Percentiles rank a stretch among this genome's conserved stretches.
phyloP scores from a whole-genome alignment of 2,329 filamentous ascomycete genomes.

The Pseudogymnoascus sp. region DNA sequence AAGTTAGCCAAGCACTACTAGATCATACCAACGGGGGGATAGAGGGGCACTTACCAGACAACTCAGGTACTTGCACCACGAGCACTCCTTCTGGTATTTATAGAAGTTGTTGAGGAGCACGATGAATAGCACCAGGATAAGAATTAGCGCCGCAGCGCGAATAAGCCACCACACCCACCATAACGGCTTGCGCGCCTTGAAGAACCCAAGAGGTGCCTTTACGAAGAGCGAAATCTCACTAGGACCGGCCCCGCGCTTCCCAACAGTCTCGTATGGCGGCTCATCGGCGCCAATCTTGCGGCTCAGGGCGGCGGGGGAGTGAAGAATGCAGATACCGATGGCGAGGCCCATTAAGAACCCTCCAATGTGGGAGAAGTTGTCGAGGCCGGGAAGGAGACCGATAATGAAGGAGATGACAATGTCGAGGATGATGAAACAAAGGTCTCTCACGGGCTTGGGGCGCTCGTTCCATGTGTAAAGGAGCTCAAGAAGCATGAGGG shows the following conservation, averaged over 20 bases:
- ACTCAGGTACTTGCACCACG: conserved; percentile 92
- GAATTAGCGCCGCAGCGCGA: conserved; percentile 65
- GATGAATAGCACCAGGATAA: conserved; percentile 79
- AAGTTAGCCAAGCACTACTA: conserved; percentile 19
- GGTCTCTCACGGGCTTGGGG: conserved; percentile 65
- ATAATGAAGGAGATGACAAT: conserved; percentile 85
- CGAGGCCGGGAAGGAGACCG: conserved; percentile 80
- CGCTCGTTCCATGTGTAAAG: conserved; percentile 88
- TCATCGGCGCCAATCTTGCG: conserved; percentile 61
- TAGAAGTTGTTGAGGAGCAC: conserved; percentile 89
- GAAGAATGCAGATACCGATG: conserved; percentile 77
- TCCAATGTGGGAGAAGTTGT: conserved; percentile 97
- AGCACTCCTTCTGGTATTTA: conserved; percentile 62
- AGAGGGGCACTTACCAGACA: conserved; percentile 63
- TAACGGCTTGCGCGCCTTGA: conserved; percentile 81
- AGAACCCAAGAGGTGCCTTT: conserved; percentile 65
- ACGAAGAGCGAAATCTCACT: conserved; percentile 35
- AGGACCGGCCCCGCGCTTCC: conserved; percentile 34
- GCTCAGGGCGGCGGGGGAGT: conserved; percentile 75
- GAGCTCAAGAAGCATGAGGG: conserved; percentile 78
- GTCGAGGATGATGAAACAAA: conserved; percentile 81
- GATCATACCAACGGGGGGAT: neutral
- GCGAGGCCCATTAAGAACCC: conserved; percentile 89
- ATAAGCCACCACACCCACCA: conserved; percentile 99
- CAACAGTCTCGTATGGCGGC: conserved; percentile 63